Base-by-base conservation (phyloP, 768 basidiomycete species). In the Chiua virens region DNA sequence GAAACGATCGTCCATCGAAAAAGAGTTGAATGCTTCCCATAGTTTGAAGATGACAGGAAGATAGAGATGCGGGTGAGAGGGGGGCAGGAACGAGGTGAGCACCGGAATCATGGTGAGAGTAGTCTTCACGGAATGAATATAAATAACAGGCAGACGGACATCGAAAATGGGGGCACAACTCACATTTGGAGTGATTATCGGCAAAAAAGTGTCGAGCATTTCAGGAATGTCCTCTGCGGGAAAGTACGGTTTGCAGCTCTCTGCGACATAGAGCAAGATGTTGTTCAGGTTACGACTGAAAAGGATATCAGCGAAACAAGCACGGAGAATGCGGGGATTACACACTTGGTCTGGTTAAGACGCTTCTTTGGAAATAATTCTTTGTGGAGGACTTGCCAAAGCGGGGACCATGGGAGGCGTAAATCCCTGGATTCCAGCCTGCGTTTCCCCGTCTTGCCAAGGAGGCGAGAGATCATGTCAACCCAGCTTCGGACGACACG, bases 21-120 rank as follows among this genome's bases (percentile, higher is more conserved):
- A 78, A 1, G 87, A 88, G 60, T 89, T 89, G 61, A 90, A 86
- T 5, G 83, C 81, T 58, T 89, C 85, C 87, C 89, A 89, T 5
- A 91, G 70, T 50, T 76, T 82, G 72, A 92, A 89, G 14, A 92
- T 62, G 1, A 81, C 62, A 10, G 89, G 87, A 38, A 91, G 70
- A 64, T 91, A 92, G 8, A 82, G 72, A 47, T 87, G 79, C 8
- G 76, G 75, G 57, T 83, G 76, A 4, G 80, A 78, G 5, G 80
- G 81, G 4, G 90, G 91, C 30, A 92, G 71, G 71, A 92, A 92
- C 0, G 87, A 87, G 14, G 84, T 83, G 52, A 92, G 62, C 71
- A 90, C 85, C 3, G 88, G 86, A 35, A 88, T 70, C 73, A 89
- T 82, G n/a, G 78, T 81, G 44, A 90, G 69, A 20, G 83, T 69